Conservation (phyloP, 2,329 filamentous ascomycete genomes). For the Penicillium frequentans region DNA sequence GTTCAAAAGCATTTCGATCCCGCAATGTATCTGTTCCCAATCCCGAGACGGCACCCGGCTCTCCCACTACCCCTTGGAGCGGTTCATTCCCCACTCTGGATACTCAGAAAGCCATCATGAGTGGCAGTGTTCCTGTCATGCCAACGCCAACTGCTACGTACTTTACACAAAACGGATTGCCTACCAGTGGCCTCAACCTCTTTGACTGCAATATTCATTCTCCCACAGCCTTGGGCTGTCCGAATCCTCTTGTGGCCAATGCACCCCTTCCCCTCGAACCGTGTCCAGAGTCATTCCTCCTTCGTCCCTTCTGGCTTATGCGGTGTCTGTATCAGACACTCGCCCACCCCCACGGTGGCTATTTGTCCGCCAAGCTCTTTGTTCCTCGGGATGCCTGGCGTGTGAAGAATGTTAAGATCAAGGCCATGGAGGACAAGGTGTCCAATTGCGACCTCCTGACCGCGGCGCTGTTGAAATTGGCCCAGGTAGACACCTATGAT, state of each 20-base stretch:
- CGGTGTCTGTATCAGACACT: constrained; percentile 90
- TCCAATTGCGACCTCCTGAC: constrained; percentile 88
- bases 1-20: constrained; percentile 70
- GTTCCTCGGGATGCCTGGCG: constrained; percentile 91
- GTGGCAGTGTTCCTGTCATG: constrained; percentile 58
- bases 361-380: constrained; percentile 87
- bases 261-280: constrained; percentile 80
- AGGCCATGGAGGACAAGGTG: constrained; percentile 89
- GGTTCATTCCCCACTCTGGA: constrained; percentile 60
- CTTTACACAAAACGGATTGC: constrained; percentile 58
- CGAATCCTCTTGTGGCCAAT: constrained; percentile 61
- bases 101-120: constrained; percentile 47
- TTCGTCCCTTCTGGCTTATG: constrained; percentile 99
- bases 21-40: constrained; percentile 70
- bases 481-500: constrained; percentile 81
- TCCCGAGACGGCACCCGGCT: constrained; percentile 63
- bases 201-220: constrained; percentile 83
- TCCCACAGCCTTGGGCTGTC: constrained; percentile 62
- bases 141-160: constrained; percentile 67
- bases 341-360: constrained; percentile 86
- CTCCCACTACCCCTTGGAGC: constrained; percentile 72
- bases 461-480: constrained; percentile 79
- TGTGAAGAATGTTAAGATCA: constrained; percentile 90
- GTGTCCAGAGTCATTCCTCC: constrained; percentile 81
- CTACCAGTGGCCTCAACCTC: constrained; percentile 70